A percentile compares a stretch with the other conserved stretches of the same genome.
These are phyloP conservation scores for Rhamnella rubrinervis DNA, from an alignment of 331 rosid genomes.

Conservation along the genomic window DNA sequence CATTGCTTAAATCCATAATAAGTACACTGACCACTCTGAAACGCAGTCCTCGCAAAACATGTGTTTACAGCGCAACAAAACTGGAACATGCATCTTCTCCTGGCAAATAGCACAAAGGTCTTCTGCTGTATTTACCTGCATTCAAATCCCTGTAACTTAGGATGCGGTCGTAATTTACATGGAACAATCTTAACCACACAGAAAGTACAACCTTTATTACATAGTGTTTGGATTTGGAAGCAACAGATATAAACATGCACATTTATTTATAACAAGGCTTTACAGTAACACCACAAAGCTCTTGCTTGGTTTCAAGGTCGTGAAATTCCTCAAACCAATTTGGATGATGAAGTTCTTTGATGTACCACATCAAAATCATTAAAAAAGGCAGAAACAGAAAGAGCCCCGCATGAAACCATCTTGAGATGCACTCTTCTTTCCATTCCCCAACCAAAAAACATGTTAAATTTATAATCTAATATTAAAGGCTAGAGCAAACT, in stretches of 20 bases:
- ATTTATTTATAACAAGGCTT: not conserved
- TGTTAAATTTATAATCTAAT: not conserved
- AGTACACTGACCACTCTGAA: conserved; percentile 79
- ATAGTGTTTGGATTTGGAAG: not conserved
- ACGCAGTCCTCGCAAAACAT: conserved; percentile 96
- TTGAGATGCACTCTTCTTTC: not conserved
- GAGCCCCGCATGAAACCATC: not conserved
- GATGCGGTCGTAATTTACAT: not conserved
- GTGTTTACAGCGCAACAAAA: conserved; percentile 81
- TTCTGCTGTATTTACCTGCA: conserved; percentile 80
- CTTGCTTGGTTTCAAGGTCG: too few species aligned
- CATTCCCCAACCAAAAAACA: not conserved
- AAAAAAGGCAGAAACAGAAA: too few species aligned
- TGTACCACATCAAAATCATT: too few species aligned
- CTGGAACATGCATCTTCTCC: conserved; percentile 86
- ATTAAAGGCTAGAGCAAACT: too few species aligned
- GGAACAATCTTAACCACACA: not conserved
- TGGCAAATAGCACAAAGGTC: conserved; percentile 96
- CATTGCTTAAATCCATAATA: conserved; percentile 17
- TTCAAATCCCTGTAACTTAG: conserved; percentile 27
- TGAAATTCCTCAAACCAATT: too few species aligned
- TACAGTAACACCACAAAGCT: not conserved
- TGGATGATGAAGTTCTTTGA: too few species aligned
- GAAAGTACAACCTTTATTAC: not conserved
- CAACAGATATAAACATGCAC: not conserved